These are phyloP conservation scores for Oryza australiensis DNA, from an alignment of 176 grass and related monocot species.

Conservation along the genomic window DNA sequence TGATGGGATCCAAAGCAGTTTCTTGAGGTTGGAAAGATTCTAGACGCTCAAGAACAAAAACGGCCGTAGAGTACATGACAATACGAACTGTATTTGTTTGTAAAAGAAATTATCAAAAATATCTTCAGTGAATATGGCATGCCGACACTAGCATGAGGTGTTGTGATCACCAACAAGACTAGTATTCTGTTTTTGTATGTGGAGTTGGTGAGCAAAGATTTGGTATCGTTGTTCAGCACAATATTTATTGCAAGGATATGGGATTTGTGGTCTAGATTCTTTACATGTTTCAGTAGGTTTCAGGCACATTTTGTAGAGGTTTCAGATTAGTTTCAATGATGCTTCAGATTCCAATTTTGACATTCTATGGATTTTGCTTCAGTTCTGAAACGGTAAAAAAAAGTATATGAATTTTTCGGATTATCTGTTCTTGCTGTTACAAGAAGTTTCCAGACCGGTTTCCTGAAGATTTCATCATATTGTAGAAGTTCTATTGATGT, in stretches of 20 bases:
- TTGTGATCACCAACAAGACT: not conserved
- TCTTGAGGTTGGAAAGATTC: not conserved
- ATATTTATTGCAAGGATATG: not conserved
- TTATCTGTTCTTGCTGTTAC: not conserved
- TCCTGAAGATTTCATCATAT: not conserved
- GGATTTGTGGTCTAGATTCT: not conserved
- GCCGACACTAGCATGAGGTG: slow-evolving; percentile 8
- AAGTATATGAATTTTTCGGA: not conserved
- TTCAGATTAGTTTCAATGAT: not conserved
- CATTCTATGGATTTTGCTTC: not conserved
- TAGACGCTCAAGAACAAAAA: not conserved
- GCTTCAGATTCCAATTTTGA: not conserved
- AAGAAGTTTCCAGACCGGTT: not conserved
- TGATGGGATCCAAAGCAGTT: slow-evolving; percentile 25
- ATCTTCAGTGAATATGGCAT: not conserved
- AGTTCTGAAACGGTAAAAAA: not conserved
- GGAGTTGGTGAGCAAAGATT: not conserved
- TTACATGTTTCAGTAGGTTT: not conserved
- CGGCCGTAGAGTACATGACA: not conserved
- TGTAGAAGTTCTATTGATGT: not conserved
- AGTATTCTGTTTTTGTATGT: not conserved
- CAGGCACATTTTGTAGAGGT: not conserved
- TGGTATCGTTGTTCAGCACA: not conserved
- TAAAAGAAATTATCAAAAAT: not conserved
- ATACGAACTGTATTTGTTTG: not conserved